phyloP scores from a whole-genome alignment of 805 yeast species.

The Pichia sporocuriosa region DNA sequence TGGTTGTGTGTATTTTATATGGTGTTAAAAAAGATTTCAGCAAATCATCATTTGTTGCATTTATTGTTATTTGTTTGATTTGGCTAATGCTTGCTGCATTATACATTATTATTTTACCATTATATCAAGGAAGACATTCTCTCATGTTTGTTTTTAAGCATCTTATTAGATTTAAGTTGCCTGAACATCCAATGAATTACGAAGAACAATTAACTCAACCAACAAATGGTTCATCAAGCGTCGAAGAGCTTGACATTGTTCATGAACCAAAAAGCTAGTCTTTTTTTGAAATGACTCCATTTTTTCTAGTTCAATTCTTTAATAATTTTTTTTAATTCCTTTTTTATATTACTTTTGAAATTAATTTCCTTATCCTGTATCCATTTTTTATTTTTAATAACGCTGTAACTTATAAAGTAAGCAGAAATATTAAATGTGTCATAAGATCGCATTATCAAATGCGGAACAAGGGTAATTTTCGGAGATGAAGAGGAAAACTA shows the following conservation, averaged over 20 bases:
- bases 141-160: conserved; percentile 8
- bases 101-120: conserved; percentile 33
- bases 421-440: too few species aligned
- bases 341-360: too few species aligned
- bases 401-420: too few species aligned
- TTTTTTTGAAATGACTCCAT: too few species aligned
- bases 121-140: conserved; percentile 29
- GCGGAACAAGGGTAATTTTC: too few species aligned
- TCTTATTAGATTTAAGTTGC: conserved; percentile 4
- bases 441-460: too few species aligned
- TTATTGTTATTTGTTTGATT: conserved; percentile 33
- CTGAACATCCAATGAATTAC: conserved; percentile 9
- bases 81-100: conserved; percentile 32
- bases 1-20: conserved; percentile 29
- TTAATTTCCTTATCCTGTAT: too few species aligned
- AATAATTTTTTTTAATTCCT: too few species aligned
- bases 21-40: conserved; percentile 32
- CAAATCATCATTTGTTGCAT: conserved; percentile 31
- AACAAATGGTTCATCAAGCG: neutral
- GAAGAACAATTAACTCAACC: neutral
- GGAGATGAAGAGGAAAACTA: too few species aligned
- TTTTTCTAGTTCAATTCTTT: too few species aligned
- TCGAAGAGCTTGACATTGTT: neutral
- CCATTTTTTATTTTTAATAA: too few species aligned
- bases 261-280: neutral